A percentile compares a stretch with the other conserved stretches of the same genome.
phyloP scores from a whole-genome alignment of 2,329 filamentous ascomycete species.

The Shiraia bambusicola region DNA sequence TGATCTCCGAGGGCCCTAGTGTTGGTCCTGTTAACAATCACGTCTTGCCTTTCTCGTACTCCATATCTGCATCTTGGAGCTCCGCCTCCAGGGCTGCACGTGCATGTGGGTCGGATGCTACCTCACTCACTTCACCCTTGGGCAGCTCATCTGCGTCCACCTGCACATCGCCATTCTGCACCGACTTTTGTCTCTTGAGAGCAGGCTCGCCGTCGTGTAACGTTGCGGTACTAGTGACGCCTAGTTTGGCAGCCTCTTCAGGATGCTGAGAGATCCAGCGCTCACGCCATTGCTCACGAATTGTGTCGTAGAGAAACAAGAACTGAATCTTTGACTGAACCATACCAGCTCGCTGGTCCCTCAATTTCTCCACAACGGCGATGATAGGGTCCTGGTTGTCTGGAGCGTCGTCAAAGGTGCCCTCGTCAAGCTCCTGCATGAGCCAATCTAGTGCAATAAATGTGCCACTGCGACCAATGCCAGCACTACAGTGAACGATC shows the following conservation, averaged over 20 bases:
- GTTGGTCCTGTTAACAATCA: slow-evolving; percentile 2
- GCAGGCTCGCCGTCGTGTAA: slow-evolving; percentile 20
- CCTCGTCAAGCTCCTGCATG: slow-evolving; percentile 75
- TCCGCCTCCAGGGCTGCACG: slow-evolving; percentile 38
- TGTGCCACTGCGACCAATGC: slow-evolving; percentile 89
- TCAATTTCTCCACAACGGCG: slow-evolving; percentile 74
- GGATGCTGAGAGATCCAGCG: slow-evolving; percentile 37
- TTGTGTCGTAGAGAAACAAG: slow-evolving; percentile 82
- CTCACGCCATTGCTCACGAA: slow-evolving; percentile 73
- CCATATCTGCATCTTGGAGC: slow-evolving; percentile 30
- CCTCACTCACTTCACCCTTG: slow-evolving; percentile 4
- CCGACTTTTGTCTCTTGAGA: slow-evolving; percentile 34
- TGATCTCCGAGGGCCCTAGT: no score
- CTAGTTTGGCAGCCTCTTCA: slow-evolving; percentile 29
- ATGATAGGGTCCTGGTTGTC: slow-evolving; percentile 68
- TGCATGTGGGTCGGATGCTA: slow-evolving; percentile 17
- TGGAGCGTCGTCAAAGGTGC: slow-evolving; percentile 58
- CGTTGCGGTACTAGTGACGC: slow-evolving; percentile 12
- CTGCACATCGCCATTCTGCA: slow-evolving; percentile 8
- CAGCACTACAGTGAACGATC: slow-evolving; percentile 73
- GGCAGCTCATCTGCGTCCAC: background rate
- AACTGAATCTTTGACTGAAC: slow-evolving; percentile 88
- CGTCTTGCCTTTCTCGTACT: slow-evolving; percentile 33
- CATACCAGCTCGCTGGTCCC: slow-evolving; percentile 91
- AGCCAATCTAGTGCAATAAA: slow-evolving; percentile 97